Conservation (phyloP, 305 asterid genomes). For the Rubia peregrina region DNA sequence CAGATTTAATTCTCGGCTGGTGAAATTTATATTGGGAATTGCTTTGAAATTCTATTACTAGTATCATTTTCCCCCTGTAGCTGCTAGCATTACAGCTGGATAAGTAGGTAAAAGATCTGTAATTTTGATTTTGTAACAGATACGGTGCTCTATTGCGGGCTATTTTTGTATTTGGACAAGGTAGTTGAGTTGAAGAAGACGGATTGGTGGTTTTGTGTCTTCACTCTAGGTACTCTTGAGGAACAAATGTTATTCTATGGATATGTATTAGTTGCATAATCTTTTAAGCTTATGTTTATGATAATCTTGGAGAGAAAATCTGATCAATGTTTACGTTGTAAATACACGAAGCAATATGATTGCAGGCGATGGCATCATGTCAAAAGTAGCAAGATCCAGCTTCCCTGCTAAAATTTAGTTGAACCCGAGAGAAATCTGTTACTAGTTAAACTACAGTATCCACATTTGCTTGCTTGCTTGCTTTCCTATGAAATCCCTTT, state of each 20-base stretch:
- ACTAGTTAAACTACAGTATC: not conserved
- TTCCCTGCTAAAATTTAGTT: too few relatives aligned
- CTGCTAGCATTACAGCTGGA: slow-evolving; percentile 12
- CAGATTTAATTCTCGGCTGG: not conserved
- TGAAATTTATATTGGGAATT: slow-evolving; percentile 12
- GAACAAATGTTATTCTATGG: not conserved
- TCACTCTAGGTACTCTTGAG: not conserved
- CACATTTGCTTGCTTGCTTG: not conserved
- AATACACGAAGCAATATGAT: too few relatives aligned
- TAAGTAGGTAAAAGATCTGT: slow-evolving; percentile 6
- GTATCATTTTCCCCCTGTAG: slow-evolving; percentile 1
- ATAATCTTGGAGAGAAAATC: too few relatives aligned
- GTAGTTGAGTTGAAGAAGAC: not conserved
- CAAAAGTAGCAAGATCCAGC: too few relatives aligned
- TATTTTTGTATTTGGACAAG: slow-evolving; percentile 14
- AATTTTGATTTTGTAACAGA: slow-evolving; percentile 10
- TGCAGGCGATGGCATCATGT: too few relatives aligned
- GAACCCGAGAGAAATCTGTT: not conserved
- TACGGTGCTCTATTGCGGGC: not conserved
- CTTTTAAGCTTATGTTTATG: too few relatives aligned
- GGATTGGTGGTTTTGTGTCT: not conserved
- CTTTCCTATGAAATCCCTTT: not conserved
- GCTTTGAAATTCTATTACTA: slow-evolving; percentile 4
- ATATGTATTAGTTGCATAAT: not conserved
- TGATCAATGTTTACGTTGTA: too few relatives aligned